Conservation (phyloP, 805 yeast species). For the Cyberlindnera maclurae region DNA sequence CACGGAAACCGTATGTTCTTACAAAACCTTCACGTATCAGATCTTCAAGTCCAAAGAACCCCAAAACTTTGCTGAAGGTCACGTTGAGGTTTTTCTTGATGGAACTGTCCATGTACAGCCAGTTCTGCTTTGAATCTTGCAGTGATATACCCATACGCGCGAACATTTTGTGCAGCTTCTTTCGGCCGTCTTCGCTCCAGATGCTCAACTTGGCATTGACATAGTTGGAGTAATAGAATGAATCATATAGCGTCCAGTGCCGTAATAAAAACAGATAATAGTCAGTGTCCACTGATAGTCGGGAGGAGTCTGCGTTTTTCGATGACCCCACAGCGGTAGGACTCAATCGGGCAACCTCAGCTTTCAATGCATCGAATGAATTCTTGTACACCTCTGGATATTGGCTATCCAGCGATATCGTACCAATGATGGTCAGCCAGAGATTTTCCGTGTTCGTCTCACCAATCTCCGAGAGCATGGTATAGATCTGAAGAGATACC, state of each 20-base stretch:
- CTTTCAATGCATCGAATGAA: conserved; percentile 66
- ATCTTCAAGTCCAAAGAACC: conserved; percentile 74
- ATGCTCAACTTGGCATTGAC: conserved; percentile 80
- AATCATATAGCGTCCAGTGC: conserved; percentile 89
- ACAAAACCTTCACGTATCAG: conserved; percentile 81
- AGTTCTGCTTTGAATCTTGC: conserved; percentile 80
- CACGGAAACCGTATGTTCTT: conserved; percentile 80
- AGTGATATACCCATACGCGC: conserved; percentile 95
- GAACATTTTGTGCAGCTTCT: conserved; percentile 79
- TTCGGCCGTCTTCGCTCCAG: conserved; percentile 90
- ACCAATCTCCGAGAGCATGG: conserved; percentile 73
- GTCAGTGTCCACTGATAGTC: conserved; percentile 69
- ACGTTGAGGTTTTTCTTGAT: conserved; percentile 66
- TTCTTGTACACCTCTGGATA: conserved; percentile 70
- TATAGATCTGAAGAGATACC: conserved; percentile 70
- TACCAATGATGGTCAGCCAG: conserved; percentile 88
- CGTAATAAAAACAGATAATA: conserved; percentile 79
- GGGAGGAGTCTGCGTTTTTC: conserved; percentile 35
- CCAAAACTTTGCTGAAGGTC: conserved; percentile 64
- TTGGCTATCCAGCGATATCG: conserved; percentile 68
- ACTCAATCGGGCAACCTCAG: conserved; percentile 73
- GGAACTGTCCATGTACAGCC: conserved; percentile 83
- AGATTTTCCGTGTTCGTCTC: conserved; percentile 61
- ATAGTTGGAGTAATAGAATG: conserved; percentile 85
- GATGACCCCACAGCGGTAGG: conserved; percentile 27